Evolutionary conservation across 2,329 filamentous ascomycete species (phyloP), one percentile per base, ranked within the genome.

Genomic region (Fusarium sp.): DNA sequence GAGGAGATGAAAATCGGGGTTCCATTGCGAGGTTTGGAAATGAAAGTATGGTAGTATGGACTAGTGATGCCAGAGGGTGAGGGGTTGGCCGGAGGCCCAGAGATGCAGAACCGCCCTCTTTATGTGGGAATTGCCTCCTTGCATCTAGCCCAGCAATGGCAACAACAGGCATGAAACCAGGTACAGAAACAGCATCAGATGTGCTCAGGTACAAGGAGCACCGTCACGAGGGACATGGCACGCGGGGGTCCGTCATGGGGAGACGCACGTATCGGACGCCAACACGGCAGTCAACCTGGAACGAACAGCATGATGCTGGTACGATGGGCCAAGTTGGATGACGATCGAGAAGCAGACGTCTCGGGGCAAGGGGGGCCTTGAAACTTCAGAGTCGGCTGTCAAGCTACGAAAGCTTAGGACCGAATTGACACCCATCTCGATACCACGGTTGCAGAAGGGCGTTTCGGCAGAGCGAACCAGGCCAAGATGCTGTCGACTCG

Each of bases 91-190:
- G 46, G 56, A 68, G 67, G 63, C 58, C 40, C 25, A 65, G 65
- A 61, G 58, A 68, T 67, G 68, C 67, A 69, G 69, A 71, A 40
- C 42, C 61, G 66, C 70, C 62, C 68, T 70, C 70, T 69, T 74
- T 74, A 73, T 74, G 72, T 70, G 61, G 62, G 64, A 61, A 67
- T 71, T 46, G 49, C 58, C 65, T 69, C 69, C 68, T 64, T 59
- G 61, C 55, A 68, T 55, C 38, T 20, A 10, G 38, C 46, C 50
- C n/a, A 23, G 50, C 29, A 56, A 29, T 34, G 25, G 25, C 49
- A 31, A 18, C 27, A 58, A 49, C 58, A 16, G 65, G 70, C 53
- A 64, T 66, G 62, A 61, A 61, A 64, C 61, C 64, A 70, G 33
- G 70, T 64, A 73, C 70, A 64, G 54, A 34, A 63, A 62, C 70